Evolutionary conservation across 148 eudicot species (phyloP).

Genomic region (Silene conica): DNA sequence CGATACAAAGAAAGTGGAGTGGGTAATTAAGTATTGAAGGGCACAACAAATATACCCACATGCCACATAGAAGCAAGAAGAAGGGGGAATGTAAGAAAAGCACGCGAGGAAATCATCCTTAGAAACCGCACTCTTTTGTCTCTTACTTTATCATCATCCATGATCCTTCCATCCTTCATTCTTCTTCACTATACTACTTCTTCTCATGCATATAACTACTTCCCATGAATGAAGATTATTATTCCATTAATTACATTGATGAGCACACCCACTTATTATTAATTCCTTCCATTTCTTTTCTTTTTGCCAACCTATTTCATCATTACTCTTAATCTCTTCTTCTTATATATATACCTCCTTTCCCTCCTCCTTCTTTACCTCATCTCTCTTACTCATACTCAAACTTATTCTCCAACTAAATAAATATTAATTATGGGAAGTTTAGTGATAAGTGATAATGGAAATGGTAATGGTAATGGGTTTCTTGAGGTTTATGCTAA

Average conservation of each 20-base stretch:
- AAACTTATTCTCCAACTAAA: conserved; percentile 10
- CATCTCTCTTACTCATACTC: conserved; percentile 11
- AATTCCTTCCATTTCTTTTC: neutral
- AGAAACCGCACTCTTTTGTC: conserved; percentile 38
- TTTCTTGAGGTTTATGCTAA: conserved; percentile 59
- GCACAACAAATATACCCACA: neutral
- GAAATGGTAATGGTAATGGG: neutral
- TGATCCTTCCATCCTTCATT: neutral
- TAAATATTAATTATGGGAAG: neutral
- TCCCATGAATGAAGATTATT: conserved; percentile 52
- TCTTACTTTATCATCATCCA: conserved; percentile 3
- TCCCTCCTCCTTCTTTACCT: neutral
- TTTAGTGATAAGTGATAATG: neutral
- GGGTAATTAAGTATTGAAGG: neutral
- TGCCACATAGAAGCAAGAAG: neutral
- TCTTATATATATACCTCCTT: conserved; percentile 25
- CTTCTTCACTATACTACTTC: neutral
- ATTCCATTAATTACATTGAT: conserved; percentile 30
- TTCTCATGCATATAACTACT: neutral
- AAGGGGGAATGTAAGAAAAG: conserved; percentile 7
- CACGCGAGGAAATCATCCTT: conserved; percentile 72
- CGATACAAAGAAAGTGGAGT: neutral
- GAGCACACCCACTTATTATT: conserved; percentile 31
- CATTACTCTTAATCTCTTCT: conserved; percentile 24
- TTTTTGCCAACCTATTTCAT: conserved; percentile 18